A percentile compares a stretch with the other conserved stretches of the same genome.
Evolutionary conservation across 371 early-diverging fungal species (phyloP).

Genomic region (Haplosporangium sp.): DNA sequence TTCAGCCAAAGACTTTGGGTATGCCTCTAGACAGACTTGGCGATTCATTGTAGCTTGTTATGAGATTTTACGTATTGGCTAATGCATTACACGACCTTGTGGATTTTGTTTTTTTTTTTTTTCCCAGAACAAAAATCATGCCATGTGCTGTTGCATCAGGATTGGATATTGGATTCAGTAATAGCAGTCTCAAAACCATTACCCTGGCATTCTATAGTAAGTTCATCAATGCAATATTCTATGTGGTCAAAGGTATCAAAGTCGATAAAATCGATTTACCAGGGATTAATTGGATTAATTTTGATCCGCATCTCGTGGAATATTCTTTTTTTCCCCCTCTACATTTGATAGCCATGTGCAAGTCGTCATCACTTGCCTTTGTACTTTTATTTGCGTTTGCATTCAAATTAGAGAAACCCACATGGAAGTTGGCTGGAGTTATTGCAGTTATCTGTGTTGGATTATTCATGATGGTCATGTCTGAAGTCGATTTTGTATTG

Average conservation of each 20-base stretch:
- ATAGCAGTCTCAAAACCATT: conserved; percentile 84
- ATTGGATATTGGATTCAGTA: conserved; percentile 91
- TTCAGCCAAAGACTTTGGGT: conserved; percentile 69
- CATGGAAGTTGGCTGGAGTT: conserved; percentile 73
- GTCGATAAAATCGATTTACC: background rate
- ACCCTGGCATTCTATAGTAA: conserved; percentile 90
- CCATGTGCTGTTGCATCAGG: conserved; percentile 92
- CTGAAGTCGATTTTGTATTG: conserved; percentile 80
- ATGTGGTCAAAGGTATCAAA: background rate
- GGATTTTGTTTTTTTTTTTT: background rate
- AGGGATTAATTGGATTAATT: background rate
- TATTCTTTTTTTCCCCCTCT: conserved; percentile 10
- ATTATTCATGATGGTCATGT: conserved; percentile 87
- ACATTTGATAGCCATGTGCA: conserved; percentile 82
- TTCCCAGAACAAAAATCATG: conserved; percentile 67
- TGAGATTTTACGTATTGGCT: too few species aligned
- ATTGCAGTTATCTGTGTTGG: conserved; percentile 85
- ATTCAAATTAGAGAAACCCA: conserved; percentile 84
- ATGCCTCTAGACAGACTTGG: conserved; percentile 7
- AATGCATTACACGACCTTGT: too few species aligned
- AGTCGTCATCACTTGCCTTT: conserved; percentile 89
- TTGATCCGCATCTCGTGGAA: background rate
- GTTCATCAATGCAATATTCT: conserved; percentile 7
- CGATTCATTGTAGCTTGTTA: too few species aligned
- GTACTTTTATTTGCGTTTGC: conserved; percentile 90